phyloP scores from a whole-genome alignment of 202 grass and related monocot genomes.

The Zoysia matrella region DNA sequence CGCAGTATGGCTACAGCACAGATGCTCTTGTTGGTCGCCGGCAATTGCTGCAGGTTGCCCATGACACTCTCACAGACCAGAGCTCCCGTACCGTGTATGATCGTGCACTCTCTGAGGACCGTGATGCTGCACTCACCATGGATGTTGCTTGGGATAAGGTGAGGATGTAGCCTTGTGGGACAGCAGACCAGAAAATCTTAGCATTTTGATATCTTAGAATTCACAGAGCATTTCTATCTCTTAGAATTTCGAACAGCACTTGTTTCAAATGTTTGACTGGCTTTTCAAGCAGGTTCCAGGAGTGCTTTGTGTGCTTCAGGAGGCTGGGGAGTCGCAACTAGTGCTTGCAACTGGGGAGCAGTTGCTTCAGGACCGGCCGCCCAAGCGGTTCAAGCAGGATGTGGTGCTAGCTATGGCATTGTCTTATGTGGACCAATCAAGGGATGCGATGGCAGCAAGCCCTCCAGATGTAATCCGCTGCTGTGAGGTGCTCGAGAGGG shows the following conservation, averaged over 20 bases:
- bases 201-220: no score
- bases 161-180: constrained; percentile 37
- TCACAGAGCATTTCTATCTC: neutral
- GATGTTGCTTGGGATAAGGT: constrained; percentile 80
- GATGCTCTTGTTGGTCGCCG: constrained; percentile 74
- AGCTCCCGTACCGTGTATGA: constrained; percentile 70
- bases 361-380: constrained; percentile 65
- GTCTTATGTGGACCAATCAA: constrained; percentile 87
- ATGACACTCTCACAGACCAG: constrained; percentile 65
- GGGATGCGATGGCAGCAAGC: constrained; percentile 74
- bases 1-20: constrained; percentile 70
- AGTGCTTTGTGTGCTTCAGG: constrained; percentile 80
- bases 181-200: neutral
- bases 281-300: constrained; percentile 69
- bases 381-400: constrained; percentile 92
- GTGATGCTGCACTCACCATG: constrained; percentile 45
- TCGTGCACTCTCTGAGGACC: constrained; percentile 58
- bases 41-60: constrained; percentile 76
- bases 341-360: constrained; percentile 61
- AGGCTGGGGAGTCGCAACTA: constrained; percentile 67
- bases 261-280: neutral
- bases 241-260: neutral
- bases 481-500: constrained; percentile 93
- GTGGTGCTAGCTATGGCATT: constrained; percentile 87
- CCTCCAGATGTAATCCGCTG: constrained; percentile 82